A percentile compares a stretch with the other conserved stretches of the same genome.
Conservation (phyloP, 306 rosid species). For the Sicyos baderoa region DNA sequence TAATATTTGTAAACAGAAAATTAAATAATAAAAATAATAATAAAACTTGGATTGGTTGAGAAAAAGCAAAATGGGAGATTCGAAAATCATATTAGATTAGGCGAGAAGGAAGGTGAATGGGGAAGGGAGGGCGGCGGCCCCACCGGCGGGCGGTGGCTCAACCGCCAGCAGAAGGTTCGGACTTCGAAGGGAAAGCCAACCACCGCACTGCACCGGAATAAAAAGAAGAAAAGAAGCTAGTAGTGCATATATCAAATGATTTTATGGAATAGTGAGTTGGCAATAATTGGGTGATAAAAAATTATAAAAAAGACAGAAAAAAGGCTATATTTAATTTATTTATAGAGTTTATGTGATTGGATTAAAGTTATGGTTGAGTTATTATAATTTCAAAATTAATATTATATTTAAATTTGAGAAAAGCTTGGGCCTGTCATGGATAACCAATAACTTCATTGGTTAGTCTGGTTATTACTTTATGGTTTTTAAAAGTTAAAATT, state of each 20-base stretch:
- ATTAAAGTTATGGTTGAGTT: no score
- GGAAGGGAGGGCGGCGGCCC: constrained; percentile 3
- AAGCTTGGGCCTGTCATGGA: no score
- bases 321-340: no score
- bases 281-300: no score
- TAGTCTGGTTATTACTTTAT: no score
- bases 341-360: no score
- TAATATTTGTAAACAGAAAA: not conserved
- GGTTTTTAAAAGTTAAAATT: no score
- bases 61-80: not conserved
- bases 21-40: no score
- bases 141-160: constrained; percentile 6
- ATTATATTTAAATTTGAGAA: no score
- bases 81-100: constrained; percentile 5
- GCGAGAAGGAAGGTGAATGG: not conserved
- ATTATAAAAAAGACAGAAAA: no score
- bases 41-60: not conserved
- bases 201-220: constrained; percentile 9
- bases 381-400: no score
- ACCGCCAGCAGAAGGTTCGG: constrained; percentile 2
- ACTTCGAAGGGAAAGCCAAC: not conserved
- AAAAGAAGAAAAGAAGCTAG: not conserved
- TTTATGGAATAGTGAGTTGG: not conserved
- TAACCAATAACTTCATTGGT: no score
- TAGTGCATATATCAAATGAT: not conserved